Evolutionary conservation across 805 yeast species (phyloP).

Genomic region (Saccharomyces cerevisiae): DNA sequence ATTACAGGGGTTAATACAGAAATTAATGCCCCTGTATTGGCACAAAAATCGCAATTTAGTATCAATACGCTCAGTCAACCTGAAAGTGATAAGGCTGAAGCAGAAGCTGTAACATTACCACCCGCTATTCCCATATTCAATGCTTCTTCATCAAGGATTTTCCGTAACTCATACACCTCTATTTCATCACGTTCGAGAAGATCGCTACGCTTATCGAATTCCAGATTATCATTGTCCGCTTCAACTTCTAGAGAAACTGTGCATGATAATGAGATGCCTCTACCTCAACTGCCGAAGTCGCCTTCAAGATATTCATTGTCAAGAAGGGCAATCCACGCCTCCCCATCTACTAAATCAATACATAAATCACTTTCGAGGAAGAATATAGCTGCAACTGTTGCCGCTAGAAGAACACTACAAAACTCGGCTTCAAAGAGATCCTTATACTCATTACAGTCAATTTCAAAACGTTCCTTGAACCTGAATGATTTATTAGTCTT

Average conservation of each 20-base stretch:
- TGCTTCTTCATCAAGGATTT: constrained; percentile 24
- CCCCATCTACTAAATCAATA: constrained; percentile 14
- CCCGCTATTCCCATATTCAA: constrained; percentile 18
- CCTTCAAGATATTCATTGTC: not conserved
- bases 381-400: constrained; percentile 6
- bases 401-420: constrained; percentile 17
- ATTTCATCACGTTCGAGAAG: constrained; percentile 15
- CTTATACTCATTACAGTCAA: constrained; percentile 27
- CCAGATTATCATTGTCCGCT: constrained; percentile 5
- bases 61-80: constrained; percentile 5
- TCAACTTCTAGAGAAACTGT: constrained; percentile 5
- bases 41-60: constrained; percentile 28
- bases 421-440: constrained; percentile 29
- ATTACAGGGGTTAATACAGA: not conserved
- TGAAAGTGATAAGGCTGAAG: not conserved
- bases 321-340: constrained; percentile 2
- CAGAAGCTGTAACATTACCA: constrained; percentile 9
- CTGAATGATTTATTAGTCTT: constrained; percentile 23
- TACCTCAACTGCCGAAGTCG: not conserved
- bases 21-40: constrained; percentile 18
- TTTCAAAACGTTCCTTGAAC: constrained; percentile 30
- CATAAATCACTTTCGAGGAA: constrained; percentile 10
- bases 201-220: constrained; percentile 7
- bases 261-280: not conserved
- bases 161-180: constrained; percentile 18